Base-by-base conservation (phyloP, 352 stramenopile species). In the Phytophthora rubi region DNA sequence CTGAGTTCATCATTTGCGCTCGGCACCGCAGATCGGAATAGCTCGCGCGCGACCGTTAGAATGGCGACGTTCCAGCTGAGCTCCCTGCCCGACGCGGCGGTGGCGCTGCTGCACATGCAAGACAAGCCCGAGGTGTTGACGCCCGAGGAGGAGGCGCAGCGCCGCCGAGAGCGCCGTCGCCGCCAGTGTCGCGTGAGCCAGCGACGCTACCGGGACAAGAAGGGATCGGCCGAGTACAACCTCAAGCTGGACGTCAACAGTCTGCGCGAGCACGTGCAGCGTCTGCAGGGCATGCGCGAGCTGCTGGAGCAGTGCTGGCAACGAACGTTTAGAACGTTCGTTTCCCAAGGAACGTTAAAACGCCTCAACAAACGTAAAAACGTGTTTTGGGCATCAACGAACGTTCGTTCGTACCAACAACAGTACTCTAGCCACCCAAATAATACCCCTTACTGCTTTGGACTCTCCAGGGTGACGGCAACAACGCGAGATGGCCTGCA, bases 121-220 rank as follows among this genome's bases (percentile, higher is more conserved):
- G 35, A 33, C 23, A 59, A 49, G 18, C 9, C 30, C 12, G 30
- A 37, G 26, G 21, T 12, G 8, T 7, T 48, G 21, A 54, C 59
- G 33, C 10, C 52, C 7, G 65, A 64, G 9, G 58, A 72, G 13
- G 59, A 65, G 35, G 52, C 32, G 16, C 26, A 49, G 6, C 60
- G 15, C n/a, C 73, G 77, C 15, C 73, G 71, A 7, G 82, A 83
- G 33, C 79, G 79, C 28, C 76, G 83, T 0, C 83, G 82, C 32
- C 71, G 74, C 30, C 83, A 93, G 68, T 87, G 83, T 63, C 83
- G 86, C 53, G 76, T 86, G 64, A 92, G 77, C 71, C 86, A 93
- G 63, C 79, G 83, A 6, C 76, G 83, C 28, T 91, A 93, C 68
- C 81, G 86, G 53, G 80, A 90, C 73, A 90, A 89, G 64, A 82